These are phyloP conservation scores for Penicillium pulvis DNA, from an alignment of 495 filamentous ascomycete genomes.

Conservation along the genomic window DNA sequence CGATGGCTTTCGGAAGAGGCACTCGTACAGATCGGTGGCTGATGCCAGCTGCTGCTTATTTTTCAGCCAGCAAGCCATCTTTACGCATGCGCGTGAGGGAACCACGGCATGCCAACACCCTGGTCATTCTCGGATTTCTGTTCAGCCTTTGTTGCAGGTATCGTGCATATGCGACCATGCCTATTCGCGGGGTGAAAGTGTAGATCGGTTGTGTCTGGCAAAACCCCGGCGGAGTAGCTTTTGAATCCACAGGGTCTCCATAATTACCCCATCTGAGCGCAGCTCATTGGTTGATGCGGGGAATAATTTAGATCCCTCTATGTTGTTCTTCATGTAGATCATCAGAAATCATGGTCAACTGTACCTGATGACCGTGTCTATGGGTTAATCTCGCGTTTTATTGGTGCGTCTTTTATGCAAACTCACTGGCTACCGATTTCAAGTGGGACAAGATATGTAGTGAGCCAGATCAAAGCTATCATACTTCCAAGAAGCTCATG, in stretches of 20 bases:
- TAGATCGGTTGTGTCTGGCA: constrained; percentile 11
- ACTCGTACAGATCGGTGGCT: not conserved
- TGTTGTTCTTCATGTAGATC: not conserved
- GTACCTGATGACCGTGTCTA: too few species aligned
- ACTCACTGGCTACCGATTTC: too few species aligned
- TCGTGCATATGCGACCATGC: constrained; percentile 9
- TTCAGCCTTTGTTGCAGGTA: not conserved
- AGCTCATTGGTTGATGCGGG: not conserved
- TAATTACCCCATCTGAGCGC: not conserved
- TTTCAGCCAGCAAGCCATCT: not conserved
- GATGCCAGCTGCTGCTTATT: not conserved
- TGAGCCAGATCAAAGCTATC: too few species aligned
- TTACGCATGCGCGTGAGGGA: too few species aligned
- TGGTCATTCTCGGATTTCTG: not conserved
- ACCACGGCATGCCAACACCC: not conserved
- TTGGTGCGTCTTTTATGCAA: too few species aligned
- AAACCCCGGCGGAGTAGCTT: constrained; percentile 12
- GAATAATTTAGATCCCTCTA: not conserved
- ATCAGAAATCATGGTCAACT: too few species aligned
- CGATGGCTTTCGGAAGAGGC: constrained; percentile 2
- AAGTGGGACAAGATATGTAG: too few species aligned
- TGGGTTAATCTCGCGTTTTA: too few species aligned
- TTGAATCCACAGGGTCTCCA: not conserved
- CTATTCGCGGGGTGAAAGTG: not conserved
- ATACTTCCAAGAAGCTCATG: too few species aligned